These are phyloP conservation scores for Oryza punctata DNA, from an alignment of 176 grass and related monocot species.

Conservation along the genomic window DNA sequence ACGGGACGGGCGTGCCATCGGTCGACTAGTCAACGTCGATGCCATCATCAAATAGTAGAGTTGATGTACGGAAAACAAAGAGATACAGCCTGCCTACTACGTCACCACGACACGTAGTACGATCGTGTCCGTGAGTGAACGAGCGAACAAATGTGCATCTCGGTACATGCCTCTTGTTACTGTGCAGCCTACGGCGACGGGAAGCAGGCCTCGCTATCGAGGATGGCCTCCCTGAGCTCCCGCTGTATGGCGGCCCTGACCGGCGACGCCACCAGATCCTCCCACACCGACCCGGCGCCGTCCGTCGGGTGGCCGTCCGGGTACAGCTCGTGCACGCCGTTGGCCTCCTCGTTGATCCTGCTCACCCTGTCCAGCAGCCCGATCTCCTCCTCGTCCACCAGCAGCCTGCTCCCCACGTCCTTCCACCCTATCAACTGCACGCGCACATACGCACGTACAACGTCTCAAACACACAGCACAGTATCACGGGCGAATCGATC, in stretches of 20 bases:
- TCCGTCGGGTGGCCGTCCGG: constrained; percentile 49
- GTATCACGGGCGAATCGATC: neutral
- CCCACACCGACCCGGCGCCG: constrained; percentile 59
- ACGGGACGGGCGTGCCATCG: neutral
- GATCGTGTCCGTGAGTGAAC: neutral
- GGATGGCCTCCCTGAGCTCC: constrained; percentile 66
- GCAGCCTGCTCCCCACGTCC: constrained; percentile 61
- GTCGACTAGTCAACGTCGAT: neutral
- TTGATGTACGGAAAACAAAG: neutral
- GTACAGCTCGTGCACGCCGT: constrained; percentile 82
- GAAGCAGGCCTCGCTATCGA: constrained; percentile 64
- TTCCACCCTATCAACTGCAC: constrained; percentile 81
- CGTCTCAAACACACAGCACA: neutral
- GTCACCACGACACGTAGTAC: neutral
- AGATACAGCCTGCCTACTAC: neutral
- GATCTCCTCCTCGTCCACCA: constrained; percentile 75
- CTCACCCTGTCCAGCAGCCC: constrained; percentile 64
- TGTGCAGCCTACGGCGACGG: constrained; percentile 41
- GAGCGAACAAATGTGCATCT: neutral
- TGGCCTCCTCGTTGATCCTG: constrained; percentile 65
- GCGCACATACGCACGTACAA: neutral
- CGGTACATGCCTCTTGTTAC: neutral
- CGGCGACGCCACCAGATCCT: constrained; percentile 62
- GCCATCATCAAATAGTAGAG: neutral
- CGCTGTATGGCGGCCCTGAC: constrained; percentile 51